Conservation (phyloP, 768 basidiomycete genomes). For the Epithele typhae region DNA sequence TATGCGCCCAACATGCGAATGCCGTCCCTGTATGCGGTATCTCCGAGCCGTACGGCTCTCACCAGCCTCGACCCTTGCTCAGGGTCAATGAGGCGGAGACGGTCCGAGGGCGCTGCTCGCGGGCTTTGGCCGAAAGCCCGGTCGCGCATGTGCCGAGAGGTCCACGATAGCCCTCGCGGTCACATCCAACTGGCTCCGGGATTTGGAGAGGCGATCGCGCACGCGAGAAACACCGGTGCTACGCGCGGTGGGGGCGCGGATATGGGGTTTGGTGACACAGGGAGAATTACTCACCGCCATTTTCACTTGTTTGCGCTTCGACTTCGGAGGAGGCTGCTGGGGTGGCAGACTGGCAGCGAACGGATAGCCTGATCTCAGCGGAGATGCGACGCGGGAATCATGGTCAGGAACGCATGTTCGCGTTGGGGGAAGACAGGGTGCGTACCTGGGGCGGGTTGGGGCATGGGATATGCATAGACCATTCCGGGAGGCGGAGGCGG, state of each 20-base stretch:
- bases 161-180: neutral
- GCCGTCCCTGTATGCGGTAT: too few relatives aligned
- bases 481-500: constrained; percentile 36
- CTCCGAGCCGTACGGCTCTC: too few relatives aligned
- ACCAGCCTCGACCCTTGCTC: too few relatives aligned
- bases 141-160: too few relatives aligned
- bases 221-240: neutral
- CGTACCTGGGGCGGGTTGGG: constrained; percentile 35
- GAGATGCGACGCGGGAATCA: too few relatives aligned
- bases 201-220: constrained; percentile 3
- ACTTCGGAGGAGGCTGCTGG: constrained; percentile 24
- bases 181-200: constrained; percentile 2
- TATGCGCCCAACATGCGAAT: too few relatives aligned
- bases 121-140: neutral
- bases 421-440: constrained; percentile 1
- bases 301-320: constrained; percentile 55
- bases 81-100: too few relatives aligned
- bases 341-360: constrained; percentile 20
- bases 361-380: constrained; percentile 25
- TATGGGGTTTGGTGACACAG: constrained; percentile 5
- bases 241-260: neutral
- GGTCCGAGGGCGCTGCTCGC: too few relatives aligned
- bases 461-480: constrained; percentile 40
- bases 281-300: constrained; percentile 42
- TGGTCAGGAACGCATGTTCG: too few relatives aligned